Percentiles rank a stretch among this genome's conserved stretches.
These are phyloP conservation scores for Trichosanthes cucumerina DNA, from an alignment of 306 rosid species.

Conservation along the genomic window DNA sequence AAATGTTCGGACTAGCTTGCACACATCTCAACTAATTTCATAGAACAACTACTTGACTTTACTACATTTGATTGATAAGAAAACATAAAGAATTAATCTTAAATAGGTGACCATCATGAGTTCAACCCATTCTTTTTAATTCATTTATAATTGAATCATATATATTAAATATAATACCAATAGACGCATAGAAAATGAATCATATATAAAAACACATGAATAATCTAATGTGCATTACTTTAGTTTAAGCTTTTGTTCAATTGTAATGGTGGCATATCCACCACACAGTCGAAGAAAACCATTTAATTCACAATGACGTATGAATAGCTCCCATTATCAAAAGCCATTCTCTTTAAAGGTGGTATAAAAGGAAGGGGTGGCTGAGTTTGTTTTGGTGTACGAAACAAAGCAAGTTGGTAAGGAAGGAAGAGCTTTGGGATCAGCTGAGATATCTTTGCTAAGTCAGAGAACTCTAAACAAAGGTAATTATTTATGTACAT, in stretches of 20 bases:
- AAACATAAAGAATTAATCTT: too few species aligned
- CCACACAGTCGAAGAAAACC: background rate
- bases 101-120: too few species aligned
- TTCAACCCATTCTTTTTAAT: too few species aligned
- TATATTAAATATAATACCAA: background rate
- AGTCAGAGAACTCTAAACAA: background rate
- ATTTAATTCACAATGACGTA: background rate
- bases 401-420: background rate
- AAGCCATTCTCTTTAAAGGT: background rate
- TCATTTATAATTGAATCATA: background rate
- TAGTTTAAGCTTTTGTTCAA: background rate
- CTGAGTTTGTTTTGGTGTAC: background rate
- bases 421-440: constrained; percentile 4
- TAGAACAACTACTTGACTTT: background rate
- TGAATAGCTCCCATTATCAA: background rate
- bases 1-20: too few species aligned
- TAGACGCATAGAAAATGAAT: background rate
- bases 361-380: constrained; percentile 2
- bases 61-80: background rate
- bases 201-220: background rate
- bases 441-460: background rate
- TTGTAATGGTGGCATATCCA: constrained; percentile 3
- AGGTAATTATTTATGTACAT: constrained; percentile 6
- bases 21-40: too few species aligned
- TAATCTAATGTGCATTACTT: constrained; percentile 2